These are phyloP conservation scores for Cryptosporidium meleagridis DNA, from an alignment of 169 alveolate genomes.

Conservation along the genomic window DNA sequence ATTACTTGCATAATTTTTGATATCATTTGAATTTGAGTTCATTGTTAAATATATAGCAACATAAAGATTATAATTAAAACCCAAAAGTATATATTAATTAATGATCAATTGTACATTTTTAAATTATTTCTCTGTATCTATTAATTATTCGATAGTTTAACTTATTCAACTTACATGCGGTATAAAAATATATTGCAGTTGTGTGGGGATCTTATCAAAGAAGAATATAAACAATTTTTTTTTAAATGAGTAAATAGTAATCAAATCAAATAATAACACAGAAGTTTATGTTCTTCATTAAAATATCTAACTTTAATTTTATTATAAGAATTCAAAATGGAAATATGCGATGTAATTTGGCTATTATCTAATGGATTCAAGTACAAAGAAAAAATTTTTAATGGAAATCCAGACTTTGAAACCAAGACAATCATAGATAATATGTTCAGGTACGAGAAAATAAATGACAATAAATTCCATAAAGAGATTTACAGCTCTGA, in stretches of 20 bases:
- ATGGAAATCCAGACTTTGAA: background rate
- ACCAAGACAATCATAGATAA: background rate
- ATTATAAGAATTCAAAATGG: constrained; percentile 16
- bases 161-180: background rate
- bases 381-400: background rate
- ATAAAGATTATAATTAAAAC: background rate
- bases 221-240: background rate
- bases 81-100: background rate
- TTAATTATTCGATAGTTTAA: background rate
- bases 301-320: background rate
- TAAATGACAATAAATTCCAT: background rate
- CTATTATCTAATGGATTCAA: constrained; percentile 10
- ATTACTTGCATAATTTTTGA: background rate
- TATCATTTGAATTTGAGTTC: background rate
- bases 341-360: constrained; percentile 29
- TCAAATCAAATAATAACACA: too few relatives aligned
- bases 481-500: background rate
- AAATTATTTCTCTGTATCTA: background rate
- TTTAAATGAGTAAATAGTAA: background rate
- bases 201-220: constrained; percentile 35
- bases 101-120: background rate
- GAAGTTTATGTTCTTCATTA: background rate
- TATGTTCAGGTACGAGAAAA: background rate
- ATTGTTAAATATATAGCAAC: background rate
- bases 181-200: constrained; percentile 10